Base-by-base conservation (phyloP, 495 filamentous ascomycete species). In the Penicillium taxi region DNA sequence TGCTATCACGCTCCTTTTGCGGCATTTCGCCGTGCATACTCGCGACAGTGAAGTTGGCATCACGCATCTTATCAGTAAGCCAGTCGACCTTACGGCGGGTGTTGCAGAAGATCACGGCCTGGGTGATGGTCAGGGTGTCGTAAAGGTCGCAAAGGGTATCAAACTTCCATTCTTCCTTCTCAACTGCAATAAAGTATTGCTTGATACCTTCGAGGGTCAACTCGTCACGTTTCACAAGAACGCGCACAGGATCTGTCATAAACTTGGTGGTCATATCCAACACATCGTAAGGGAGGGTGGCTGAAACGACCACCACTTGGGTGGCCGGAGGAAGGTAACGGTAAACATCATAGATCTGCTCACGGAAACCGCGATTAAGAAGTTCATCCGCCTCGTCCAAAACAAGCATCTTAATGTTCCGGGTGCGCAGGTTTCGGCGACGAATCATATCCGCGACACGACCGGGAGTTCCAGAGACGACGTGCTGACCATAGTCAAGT, bases 101-200 rank as follows among this genome's bases (percentile, higher is more conserved):
- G 70, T 99, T 99, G 75, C 91, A 99, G 79, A 99, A 99, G 61
- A 99, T 99, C 53, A 99, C 91, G 7, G 91, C 91, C 63, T 99
- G 91, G 12, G 91, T 99, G 61, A 99, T 99, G 36, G 91, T 99
- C 43, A 99, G 68, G 5, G 91, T 99, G 57, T 99, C 91, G 73
- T 99, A 99, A 17, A 99, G 82, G 71, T 99, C 91, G 56, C 86
- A 96, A 6, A 99, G 79, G n/a, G 91, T 99, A 56, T 99, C 91
- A 47, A 99, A 88, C 55, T 99, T 99, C 91, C 91, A 99, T 52
- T 96, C 91, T 61, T 99, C 91, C 68, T 96, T 96, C 68, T 99
- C 91, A 19, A 96, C 89, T 8, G 91, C 93, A 51, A 99, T 99
- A 66, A 94, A 99, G 68, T 94, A 99, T 62, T 99, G 91, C 72